Evolutionary conservation across 345 rosid species (phyloP).

Genomic region (Citrus cavaleriei): DNA sequence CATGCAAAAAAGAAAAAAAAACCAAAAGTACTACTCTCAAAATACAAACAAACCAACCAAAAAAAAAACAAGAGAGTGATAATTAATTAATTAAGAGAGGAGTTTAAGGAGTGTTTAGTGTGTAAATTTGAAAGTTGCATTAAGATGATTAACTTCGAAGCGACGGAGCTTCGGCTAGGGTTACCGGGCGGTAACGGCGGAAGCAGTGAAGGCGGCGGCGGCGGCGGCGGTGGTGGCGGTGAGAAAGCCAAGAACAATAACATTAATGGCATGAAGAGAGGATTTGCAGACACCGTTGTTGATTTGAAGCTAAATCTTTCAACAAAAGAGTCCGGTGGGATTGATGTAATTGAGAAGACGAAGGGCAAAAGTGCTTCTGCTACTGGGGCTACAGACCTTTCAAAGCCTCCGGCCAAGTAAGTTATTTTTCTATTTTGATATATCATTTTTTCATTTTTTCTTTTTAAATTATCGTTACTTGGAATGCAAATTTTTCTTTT

Average conservation of each 20-base stretch:
- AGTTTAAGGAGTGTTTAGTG: background rate
- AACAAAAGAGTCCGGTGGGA: conserved; percentile 24
- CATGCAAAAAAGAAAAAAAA: background rate
- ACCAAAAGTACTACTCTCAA: background rate
- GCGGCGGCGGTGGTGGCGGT: background rate
- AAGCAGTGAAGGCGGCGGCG: conserved; percentile 14
- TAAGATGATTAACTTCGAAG: conserved; percentile 70
- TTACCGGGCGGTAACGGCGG: conserved; percentile 45
- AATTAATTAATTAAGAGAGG: conserved; percentile 4
- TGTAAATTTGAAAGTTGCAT: background rate
- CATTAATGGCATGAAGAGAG: conserved; percentile 51
- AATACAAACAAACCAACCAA: background rate
- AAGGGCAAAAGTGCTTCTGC: conserved; percentile 26
- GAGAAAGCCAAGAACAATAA: conserved; percentile 17
- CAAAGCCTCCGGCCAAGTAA: conserved; percentile 69
- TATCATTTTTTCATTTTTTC: background rate
- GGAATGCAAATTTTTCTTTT: background rate
- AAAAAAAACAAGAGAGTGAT: background rate
- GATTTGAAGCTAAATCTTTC: conserved; percentile 75
- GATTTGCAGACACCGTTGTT: conserved; percentile 56
- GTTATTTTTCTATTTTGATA: background rate
- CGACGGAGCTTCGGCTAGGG: conserved; percentile 84
- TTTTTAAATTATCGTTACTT: background rate
- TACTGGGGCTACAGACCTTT: conserved; percentile 18
- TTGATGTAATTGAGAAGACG: conserved; percentile 15